Base-by-base conservation (phyloP, 192 early-diverging fungal species). In the Podila epigama region DNA sequence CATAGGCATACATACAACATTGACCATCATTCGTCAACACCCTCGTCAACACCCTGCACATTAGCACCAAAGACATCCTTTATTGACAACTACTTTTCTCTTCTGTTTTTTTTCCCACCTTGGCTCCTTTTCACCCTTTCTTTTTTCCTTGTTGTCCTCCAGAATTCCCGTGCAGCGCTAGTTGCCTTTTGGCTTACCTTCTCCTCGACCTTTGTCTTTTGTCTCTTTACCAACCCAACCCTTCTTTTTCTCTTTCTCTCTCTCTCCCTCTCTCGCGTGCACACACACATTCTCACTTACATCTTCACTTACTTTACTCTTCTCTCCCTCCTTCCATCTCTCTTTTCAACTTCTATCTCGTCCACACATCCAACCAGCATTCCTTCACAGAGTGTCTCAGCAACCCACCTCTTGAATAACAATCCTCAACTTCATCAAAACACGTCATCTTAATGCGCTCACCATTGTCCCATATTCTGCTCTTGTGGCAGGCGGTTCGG, bases 401-500 rank as follows among this genome's bases (percentile, higher is more conserved):
- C 51, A 10, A 13, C 10, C n/a, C 51, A 16, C 51, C 9, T 11
- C 16, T 20, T 0, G 18, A 18, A 48, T 48, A 18, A 48, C 44
- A 22, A 48, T 7, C 1, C 8, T 48, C 16, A 28, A 54, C 25
- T 15, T 28, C 25, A 53, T 29, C 51, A 32, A 20, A 4, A 53
- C 27, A 53, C 51, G 20, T 12, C 11, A 37, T 20, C 57, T 4
- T 10, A 20, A 59, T 53, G 58, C 31, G 57, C 35, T 51, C 68
- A 16, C 68, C 68, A 25, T 16, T 69, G 5, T 67, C 71, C 8
- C 63, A 75, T 29, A 29, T 75, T 41, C 35, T 75, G 11, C 64
- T 75, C 4, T 57, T 75, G n/a, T 75, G 63, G 71, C 71, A 67
- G 13, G 32, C 63, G 1, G 37, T 75, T 25, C 59, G 51, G n/a